These are phyloP conservation scores for Trichoderma sp. DNA, from an alignment of 2,329 filamentous ascomycete species.

Conservation along the genomic window DNA sequence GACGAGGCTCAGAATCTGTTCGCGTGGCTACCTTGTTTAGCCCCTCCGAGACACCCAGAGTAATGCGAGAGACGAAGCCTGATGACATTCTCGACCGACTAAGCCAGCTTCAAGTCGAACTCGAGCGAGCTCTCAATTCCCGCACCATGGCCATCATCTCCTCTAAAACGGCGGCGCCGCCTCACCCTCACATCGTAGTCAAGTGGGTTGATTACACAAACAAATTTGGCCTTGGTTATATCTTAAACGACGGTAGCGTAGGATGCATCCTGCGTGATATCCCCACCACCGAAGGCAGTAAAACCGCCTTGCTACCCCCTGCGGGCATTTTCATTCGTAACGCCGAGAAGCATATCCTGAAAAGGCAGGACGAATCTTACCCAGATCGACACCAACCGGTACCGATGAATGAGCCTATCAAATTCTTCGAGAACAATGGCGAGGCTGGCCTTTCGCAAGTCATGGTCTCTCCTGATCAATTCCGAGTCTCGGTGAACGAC, in stretches of 20 bases:
- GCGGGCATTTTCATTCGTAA: conserved; percentile 73
- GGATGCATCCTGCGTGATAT: conserved; percentile 69
- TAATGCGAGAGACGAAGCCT: conserved; percentile 58
- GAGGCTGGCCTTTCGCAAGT: conserved; percentile 65
- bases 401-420: conserved; percentile 65
- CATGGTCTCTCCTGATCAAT: conserved; percentile 66
- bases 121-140: conserved; percentile 66
- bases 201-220: conserved; percentile 92
- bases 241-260: conserved; percentile 79
- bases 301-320: conserved; percentile 62
- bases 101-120: conserved; percentile 59
- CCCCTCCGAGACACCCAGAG: conserved; percentile 55
- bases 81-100: conserved; percentile 62
- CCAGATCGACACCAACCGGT: conserved; percentile 63
- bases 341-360: conserved; percentile 71
- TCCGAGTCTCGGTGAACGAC: conserved; percentile 58
- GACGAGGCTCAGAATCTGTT: conserved; percentile 38
- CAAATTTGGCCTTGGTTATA: conserved; percentile 83
- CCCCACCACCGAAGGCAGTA: conserved; percentile 54
- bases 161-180: conserved; percentile 55
- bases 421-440: conserved; percentile 75
- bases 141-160: conserved; percentile 65
- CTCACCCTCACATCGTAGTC: conserved; percentile 67
- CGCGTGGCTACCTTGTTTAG: conserved; percentile 59
- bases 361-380: conserved; percentile 60